Evolutionary conservation across 148 eudicot genomes (phyloP), one percentile per base, ranked within the genome.

Genomic region (Selenicereus undatus): DNA sequence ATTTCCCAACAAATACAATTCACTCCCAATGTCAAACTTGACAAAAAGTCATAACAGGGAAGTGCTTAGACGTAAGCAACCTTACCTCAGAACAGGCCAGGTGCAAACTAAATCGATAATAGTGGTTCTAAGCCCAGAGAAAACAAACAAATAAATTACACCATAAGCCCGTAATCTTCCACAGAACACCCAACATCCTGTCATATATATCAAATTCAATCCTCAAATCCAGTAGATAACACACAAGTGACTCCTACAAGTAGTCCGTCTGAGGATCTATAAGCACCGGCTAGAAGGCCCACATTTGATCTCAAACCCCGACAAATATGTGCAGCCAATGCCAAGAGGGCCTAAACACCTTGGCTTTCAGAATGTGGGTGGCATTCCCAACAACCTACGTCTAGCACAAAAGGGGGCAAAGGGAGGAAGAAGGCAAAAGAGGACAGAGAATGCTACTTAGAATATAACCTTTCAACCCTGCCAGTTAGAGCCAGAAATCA

Each of bases 401-500:
- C 22, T 43, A 22, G 39, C 29, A 35, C 22, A 78, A 52, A 22
- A n/a, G 21, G 83, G 42, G 45, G 42, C 24, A 75, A 79, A 21
- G 32, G 18, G 45, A 54, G 48, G 39, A 42, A 29, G 51, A 21
- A n/a, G 65, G 39, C 43, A 39, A 29, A 16, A 16, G 17, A 64
- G 54, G 74, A 80, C 62, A 45, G 62, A 35, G 66, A 84, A 52
- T 45, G 82, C 79, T 81, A 76, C 80, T 81, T 76, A 79, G 42
- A 71, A 69, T 75, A 75, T 79, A 75, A 66, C 71, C 51, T 82
- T 73, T 77, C 18, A 64, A 69, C 77, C 36, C 79, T 82, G 85
- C 82, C 73, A 48, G 91, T 89, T 89, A 89, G 89, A 82, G 56
- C 76, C 69, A 52, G 84, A 78, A 78, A 85, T 82, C 81, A 83